Evolutionary conservation across 73 alveolate genomes (phyloP).

Genomic region (Symbiodinium natans): DNA sequence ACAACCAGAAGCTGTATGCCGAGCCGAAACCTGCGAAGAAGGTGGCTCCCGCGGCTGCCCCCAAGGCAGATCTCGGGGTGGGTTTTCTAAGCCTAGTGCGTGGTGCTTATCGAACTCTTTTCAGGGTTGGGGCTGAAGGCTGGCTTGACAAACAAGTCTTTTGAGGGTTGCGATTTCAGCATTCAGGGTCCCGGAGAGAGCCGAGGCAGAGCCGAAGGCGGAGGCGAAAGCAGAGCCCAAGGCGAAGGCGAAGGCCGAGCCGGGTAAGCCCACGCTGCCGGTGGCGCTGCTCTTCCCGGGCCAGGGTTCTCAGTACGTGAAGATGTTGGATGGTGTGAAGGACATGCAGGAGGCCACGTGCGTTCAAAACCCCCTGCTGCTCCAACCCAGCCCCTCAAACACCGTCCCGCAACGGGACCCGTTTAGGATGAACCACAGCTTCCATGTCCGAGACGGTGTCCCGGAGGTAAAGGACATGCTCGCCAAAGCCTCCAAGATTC

Average conservation of each 20-base stretch:
- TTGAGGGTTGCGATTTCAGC: too few relatives aligned
- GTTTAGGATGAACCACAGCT: too few relatives aligned
- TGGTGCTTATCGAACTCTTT: too few relatives aligned
- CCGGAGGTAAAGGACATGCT: slow-evolving; percentile 86
- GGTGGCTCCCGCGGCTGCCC: background rate
- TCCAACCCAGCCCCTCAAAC: too few relatives aligned
- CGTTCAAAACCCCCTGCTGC: too few relatives aligned
- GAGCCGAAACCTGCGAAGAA: slow-evolving; percentile 19
- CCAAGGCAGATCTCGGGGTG: background rate
- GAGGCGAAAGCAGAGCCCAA: slow-evolving; percentile 21
- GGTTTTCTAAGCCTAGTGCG: too few relatives aligned
- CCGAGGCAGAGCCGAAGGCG: slow-evolving; percentile 17
- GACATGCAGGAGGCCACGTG: background rate
- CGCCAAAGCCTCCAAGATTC: slow-evolving; percentile 37
- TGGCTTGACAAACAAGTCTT: too few relatives aligned
- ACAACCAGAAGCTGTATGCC: slow-evolving; percentile 81
- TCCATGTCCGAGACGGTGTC: too few relatives aligned
- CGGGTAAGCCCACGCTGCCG: slow-evolving; percentile 37
- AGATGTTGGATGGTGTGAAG: slow-evolving; percentile 90
- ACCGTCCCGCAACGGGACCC: too few relatives aligned
- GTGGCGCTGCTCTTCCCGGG: slow-evolving; percentile 83
- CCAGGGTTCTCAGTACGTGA: slow-evolving; percentile 93
- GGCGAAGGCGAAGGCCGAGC: background rate
- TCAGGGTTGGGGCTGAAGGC: too few relatives aligned
- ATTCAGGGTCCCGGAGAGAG: too few relatives aligned